Evolutionary conservation across 805 yeast species (phyloP).

Genomic region (Pichia thaimueangensis): DNA sequence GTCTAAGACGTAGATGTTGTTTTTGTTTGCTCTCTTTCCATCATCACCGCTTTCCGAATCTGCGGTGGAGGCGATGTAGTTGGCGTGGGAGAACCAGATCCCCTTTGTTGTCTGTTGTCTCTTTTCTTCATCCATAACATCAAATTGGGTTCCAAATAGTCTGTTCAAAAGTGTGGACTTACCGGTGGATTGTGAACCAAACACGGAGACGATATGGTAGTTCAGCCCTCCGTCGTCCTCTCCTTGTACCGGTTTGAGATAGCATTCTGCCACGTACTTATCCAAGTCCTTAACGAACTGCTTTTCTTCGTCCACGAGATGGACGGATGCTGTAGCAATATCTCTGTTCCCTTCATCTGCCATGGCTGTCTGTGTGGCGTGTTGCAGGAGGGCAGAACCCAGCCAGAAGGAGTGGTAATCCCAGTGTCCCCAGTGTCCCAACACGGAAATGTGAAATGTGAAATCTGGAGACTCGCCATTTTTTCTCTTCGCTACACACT

Average conservation of each 20-base stretch:
- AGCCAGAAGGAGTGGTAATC: too few species aligned
- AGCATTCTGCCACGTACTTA: constrained; percentile 26
- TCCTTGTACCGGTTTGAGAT: constrained; percentile 10
- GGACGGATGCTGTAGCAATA: constrained; percentile 35
- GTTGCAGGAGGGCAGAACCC: too few species aligned
- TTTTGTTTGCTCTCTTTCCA: constrained; percentile 15
- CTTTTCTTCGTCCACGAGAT: constrained; percentile 58
- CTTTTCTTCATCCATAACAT: constrained; percentile 82
- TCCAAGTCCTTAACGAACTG: constrained; percentile 36
- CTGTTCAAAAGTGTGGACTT: constrained; percentile 87
- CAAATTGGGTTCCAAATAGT: constrained; percentile 80
- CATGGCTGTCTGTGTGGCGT: background rate
- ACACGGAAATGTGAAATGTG: too few species aligned
- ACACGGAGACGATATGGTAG: constrained; percentile 89
- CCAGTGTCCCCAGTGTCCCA: too few species aligned
- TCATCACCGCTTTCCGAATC: background rate
- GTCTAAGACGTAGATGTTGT: constrained; percentile 71
- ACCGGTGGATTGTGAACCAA: constrained; percentile 96
- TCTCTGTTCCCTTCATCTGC: background rate
- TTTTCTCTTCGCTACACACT: too few species aligned
- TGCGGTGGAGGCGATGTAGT: constrained; percentile 29
- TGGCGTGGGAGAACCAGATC: constrained; percentile 65
- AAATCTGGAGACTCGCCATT: too few species aligned
- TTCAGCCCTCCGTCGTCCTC: constrained; percentile 47
- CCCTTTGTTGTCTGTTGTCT: constrained; percentile 92